Conservation (phyloP, 2,329 filamentous ascomycete genomes). For the Rachicladosporium sp. region DNA sequence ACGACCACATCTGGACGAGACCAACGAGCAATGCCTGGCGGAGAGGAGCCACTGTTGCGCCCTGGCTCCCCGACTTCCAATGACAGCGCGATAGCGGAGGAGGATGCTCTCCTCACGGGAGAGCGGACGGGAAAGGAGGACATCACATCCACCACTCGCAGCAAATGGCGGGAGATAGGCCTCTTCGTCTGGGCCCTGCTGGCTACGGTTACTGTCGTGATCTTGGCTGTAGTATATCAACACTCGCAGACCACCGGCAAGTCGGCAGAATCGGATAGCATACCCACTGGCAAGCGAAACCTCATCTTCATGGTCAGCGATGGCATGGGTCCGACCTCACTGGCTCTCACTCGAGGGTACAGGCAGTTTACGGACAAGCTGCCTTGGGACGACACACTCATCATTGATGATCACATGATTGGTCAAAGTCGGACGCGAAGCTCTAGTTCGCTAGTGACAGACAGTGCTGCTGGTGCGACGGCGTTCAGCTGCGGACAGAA, state of each 20-base stretch:
- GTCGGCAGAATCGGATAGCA: constrained; percentile 11
- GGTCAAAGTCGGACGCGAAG: constrained; percentile 81
- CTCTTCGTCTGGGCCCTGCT: constrained; percentile 73
- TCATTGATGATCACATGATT: constrained; percentile 79
- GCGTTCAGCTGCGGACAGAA: constrained; percentile 88
- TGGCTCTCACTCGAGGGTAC: constrained; percentile 77
- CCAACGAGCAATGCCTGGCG: constrained; percentile 3
- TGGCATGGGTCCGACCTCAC: constrained; percentile 89
- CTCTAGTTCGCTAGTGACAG: constrained; percentile 74
- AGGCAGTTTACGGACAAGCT: constrained; percentile 64
- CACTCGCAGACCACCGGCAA: constrained; percentile 28
- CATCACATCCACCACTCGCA: constrained; percentile 24
- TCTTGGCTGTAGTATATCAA: constrained; percentile 73
- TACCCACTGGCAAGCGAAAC: constrained; percentile 60
- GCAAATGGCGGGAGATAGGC: constrained; percentile 59
- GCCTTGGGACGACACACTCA: constrained; percentile 62
- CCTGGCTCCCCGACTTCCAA: constrained; percentile 45
- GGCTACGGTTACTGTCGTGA: constrained; percentile 65
- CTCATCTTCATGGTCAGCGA: constrained; percentile 98
- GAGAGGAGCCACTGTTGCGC: constrained; percentile 20
- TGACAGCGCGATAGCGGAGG: constrained; percentile 41
- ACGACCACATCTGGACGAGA: too few relatives aligned
- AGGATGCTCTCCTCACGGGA: constrained; percentile 49
- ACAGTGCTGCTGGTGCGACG: constrained; percentile 92
- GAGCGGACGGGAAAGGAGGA: constrained; percentile 25